Conservation (phyloP, 169 alveolate genomes). For the Besnoitia besnoiti region DNA sequence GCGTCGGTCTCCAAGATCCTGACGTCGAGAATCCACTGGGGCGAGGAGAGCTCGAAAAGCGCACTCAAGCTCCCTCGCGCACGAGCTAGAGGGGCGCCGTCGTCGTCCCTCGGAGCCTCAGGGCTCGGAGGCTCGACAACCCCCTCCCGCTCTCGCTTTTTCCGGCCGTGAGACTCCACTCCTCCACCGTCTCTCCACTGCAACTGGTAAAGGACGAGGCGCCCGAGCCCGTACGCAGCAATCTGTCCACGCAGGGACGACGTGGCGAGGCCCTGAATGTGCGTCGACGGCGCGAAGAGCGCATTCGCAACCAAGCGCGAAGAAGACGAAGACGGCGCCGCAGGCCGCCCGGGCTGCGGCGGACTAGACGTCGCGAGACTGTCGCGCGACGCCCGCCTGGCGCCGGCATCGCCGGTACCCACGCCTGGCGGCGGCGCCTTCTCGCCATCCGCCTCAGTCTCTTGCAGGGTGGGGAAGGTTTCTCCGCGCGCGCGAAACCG, state of each 20-base stretch:
- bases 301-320: not conserved
- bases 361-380: too few relatives aligned
- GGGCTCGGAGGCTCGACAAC: not conserved
- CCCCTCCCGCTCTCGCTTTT: not conserved
- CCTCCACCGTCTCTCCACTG: not conserved
- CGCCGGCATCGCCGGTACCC: too few relatives aligned
- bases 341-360: not conserved
- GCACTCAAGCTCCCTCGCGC: not conserved
- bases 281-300: not conserved
- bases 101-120: not conserved
- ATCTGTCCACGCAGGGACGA: not conserved
- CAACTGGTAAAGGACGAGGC: not conserved
- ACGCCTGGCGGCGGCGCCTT: not conserved
- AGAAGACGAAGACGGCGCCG: not conserved
- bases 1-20: not conserved
- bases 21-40: constrained; percentile 23
- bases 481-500: too few relatives aligned
- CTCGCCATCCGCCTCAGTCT: not conserved
- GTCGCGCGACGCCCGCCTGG: too few relatives aligned
- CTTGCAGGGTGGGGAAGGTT: too few relatives aligned
- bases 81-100: not conserved
- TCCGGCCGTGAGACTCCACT: not conserved
- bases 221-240: constrained; percentile 24
- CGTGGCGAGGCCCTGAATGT: not conserved
- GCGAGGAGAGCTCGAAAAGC: not conserved